Conservation (phyloP, 2,329 filamentous ascomycete genomes). For the Triangularia setosa region DNA sequence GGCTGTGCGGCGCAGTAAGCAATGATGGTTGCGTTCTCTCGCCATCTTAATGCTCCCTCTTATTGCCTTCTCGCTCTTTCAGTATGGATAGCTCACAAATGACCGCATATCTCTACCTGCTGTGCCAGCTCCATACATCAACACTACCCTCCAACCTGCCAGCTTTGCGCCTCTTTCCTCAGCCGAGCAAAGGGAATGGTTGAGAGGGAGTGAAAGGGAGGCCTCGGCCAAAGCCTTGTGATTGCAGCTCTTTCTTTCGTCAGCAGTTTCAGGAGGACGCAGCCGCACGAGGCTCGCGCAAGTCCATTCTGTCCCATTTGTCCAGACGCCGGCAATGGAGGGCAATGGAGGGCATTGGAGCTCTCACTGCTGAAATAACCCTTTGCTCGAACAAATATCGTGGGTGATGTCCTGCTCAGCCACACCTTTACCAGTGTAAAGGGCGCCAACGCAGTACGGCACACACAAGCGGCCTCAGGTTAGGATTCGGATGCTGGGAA, state of each 20-base stretch:
- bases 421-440: neutral
- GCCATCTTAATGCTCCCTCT: neutral
- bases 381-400: neutral
- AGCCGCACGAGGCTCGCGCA: neutral
- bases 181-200: neutral
- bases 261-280: neutral
- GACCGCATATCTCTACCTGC: neutral
- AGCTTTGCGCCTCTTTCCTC: neutral
- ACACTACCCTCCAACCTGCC: neutral
- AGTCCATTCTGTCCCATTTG: neutral
- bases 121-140: neutral
- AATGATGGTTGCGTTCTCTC: neutral
- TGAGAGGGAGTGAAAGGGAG: neutral
- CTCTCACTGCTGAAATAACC: neutral
- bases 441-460: neutral
- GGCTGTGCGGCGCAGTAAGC: neutral
- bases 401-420: neutral
- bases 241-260: neutral
- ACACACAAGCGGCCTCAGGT: constrained; percentile 1
- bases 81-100: neutral
- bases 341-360: neutral
- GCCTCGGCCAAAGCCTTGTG: constrained; percentile 1
- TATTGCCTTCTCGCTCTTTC: neutral
- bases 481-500: neutral
- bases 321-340: neutral